phyloP scores from a whole-genome alignment of 805 yeast genomes.

The Maudiozyma pseudohumilis region DNA sequence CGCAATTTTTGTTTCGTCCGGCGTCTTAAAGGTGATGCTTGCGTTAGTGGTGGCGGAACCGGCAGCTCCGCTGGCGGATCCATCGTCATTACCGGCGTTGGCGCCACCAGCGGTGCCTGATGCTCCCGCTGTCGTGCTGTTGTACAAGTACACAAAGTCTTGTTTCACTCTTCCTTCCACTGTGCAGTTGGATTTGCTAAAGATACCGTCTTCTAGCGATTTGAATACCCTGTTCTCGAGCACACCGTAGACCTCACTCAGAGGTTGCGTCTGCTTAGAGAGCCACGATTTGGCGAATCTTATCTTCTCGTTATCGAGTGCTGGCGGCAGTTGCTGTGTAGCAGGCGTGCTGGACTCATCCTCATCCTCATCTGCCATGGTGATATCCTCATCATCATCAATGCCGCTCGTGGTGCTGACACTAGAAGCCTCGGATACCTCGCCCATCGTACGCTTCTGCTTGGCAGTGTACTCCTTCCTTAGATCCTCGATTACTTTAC shows the following conservation, averaged over 20 bases:
- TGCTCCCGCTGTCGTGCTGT: slow-evolving; percentile 7
- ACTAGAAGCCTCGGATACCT: no score
- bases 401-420: slow-evolving; percentile 5
- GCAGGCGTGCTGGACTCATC: neutral
- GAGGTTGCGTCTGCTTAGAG: slow-evolving; percentile 77
- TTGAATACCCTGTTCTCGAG: slow-evolving; percentile 60
- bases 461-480: slow-evolving; percentile 18
- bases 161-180: slow-evolving; percentile 33
- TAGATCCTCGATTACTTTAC: slow-evolving; percentile 24
- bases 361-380: slow-evolving; percentile 9
- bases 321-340: slow-evolving; percentile 13
- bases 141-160: slow-evolving; percentile 26
- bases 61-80: neutral
- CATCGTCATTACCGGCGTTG: slow-evolving; percentile 2
- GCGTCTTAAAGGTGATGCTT: neutral
- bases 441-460: neutral
- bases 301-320: slow-evolving; percentile 21
- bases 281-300: slow-evolving; percentile 71
- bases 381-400: slow-evolving; percentile 4
- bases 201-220: slow-evolving; percentile 34
- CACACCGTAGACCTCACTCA: slow-evolving; percentile 62
- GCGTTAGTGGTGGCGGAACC: neutral
- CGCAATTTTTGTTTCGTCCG: neutral
- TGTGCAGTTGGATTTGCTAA: slow-evolving; percentile 24
- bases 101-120: slow-evolving; percentile 1